Conservation (phyloP, 148 eudicot species). For the Spergularia marina region DNA sequence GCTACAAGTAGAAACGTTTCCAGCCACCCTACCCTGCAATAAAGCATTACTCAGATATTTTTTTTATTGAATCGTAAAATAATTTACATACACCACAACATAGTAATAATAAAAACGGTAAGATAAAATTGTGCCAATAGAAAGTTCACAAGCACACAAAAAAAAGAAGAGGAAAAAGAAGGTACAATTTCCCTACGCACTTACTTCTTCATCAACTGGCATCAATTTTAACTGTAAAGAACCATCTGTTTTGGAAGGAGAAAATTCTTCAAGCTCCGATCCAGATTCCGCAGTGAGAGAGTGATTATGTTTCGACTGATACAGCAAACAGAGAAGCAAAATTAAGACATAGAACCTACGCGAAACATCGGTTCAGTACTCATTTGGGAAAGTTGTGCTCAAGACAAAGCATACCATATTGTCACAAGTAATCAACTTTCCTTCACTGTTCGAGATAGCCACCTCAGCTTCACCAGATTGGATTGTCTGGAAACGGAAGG, state of each 20-base stretch:
- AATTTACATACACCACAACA: not conserved
- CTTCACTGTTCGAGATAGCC: constrained; percentile 38
- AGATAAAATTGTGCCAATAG: not conserved
- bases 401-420: constrained; percentile 37
- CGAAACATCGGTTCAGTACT: not conserved
- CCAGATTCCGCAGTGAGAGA: constrained; percentile 41
- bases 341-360: constrained; percentile 2
- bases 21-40: constrained; percentile 33
- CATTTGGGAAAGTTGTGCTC: not conserved
- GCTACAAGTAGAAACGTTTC: constrained; percentile 20
- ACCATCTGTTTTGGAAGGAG: constrained; percentile 29
- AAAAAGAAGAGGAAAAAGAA: not conserved
- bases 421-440: constrained; percentile 36
- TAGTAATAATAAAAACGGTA: not conserved
- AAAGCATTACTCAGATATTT: not conserved
- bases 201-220: constrained; percentile 50
- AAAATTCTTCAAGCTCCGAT: constrained; percentile 52
- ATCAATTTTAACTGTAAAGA: constrained; percentile 29
- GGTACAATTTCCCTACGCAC: constrained; percentile 11
- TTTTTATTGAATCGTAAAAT: not conserved
- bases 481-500: constrained; percentile 35
- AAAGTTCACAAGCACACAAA: not conserved
- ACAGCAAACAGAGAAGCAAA: constrained; percentile 18
- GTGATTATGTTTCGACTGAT: constrained; percentile 38
- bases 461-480: constrained; percentile 39